Base-by-base conservation (phyloP, 2,329 filamentous ascomycete species). In the Thielaviopsis cerberus region DNA sequence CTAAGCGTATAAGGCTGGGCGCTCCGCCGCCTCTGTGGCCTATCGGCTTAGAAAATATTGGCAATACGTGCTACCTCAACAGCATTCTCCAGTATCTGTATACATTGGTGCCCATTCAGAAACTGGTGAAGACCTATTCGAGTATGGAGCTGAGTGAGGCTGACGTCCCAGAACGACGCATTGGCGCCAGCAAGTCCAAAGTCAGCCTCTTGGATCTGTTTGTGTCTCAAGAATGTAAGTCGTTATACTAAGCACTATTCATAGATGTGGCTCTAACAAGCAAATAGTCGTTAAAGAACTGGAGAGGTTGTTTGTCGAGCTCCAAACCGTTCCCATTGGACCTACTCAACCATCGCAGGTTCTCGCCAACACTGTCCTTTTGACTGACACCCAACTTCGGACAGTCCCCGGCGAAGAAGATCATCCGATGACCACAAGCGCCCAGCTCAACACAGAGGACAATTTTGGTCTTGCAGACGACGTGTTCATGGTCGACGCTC, bases 31-130 rank as follows among this genome's bases (percentile, higher is more conserved):
- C 59, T n/a, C 45, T 51, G 15, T 58, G 59, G 50, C 59, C 59
- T 0, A 86, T 94, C 23, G 92, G 92, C 0, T 76, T 97, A 5
- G 79, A 83, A 62, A 98, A 97, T 64, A 94, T 97, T 59, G 90
- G 92, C 60, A 98, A 98, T 66, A 98, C 94, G 0, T 98, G 92
- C 69, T 98, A 98, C 66, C 76, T 98, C 57, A 98, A 98, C 73
- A 97, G 91, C 70, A 78, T 98, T 54, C 75, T 98, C 10, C 92
- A 98, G 65, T 97, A 94, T 67, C 85, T 96, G 63, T 96, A 94
- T 68, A 94, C 90, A 0, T 80, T 97, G 58, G 84, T 82, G 61
- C 82, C 87, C 1, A 75, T 97, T 27, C 81, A 91, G 54, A 78
- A 92, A 4, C 79, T 96, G 63, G 82, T 96, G 2, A 74, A 94